Base-by-base conservation (phyloP, 2,329 filamentous ascomycete genomes). In the Cytospora leucostoma region DNA sequence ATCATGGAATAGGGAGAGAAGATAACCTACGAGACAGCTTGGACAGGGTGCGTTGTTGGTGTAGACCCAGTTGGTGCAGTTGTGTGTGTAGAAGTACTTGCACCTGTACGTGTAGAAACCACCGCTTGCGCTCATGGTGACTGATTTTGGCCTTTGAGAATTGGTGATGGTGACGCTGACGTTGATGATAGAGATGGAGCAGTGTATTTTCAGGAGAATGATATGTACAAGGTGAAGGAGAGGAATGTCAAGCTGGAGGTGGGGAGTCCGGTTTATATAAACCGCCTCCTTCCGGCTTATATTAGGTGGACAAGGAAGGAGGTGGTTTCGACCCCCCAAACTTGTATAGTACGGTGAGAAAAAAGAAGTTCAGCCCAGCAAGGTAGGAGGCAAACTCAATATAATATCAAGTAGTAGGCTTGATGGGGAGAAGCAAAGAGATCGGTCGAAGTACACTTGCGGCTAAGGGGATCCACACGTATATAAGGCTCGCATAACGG, bases 11-110 rank as follows among this genome's bases (percentile, higher is more conserved):
- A 2, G 51, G 38, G 44, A 47, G n/a, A 21, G 40, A 27, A 27
- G 27, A 27, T 27, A 3, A 73, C 78, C 72, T 71, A 82, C 80
- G 63, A 78, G 73, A 68, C 80, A 83, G 62, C 73, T 71, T 34
- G 78, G 74, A 68, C 80, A 83, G 2, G 79, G 72, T 17, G 78
- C 74, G 64, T 78, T 74, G 66, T 81, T 80, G 51, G 81, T 76
- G 67, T 78, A 82, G 12, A 82, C 79, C 80, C 80, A 82, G 65
- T 81, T 77, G 3, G 71, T 73, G 71, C 80, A 82, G 69, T 82
- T 76, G 69, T 80, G 72, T 13, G 77, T 77, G 65, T 76, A 75
- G 66, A 79, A 82, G 74, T 82, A 79, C 70, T 81, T 82, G 76
- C 80, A 83, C 47, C 78, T 75, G 72, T 80, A 82, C 73, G 78